These are phyloP conservation scores for Myxozyma kluyveri DNA, from an alignment of 805 yeast genomes.

Conservation along the genomic window DNA sequence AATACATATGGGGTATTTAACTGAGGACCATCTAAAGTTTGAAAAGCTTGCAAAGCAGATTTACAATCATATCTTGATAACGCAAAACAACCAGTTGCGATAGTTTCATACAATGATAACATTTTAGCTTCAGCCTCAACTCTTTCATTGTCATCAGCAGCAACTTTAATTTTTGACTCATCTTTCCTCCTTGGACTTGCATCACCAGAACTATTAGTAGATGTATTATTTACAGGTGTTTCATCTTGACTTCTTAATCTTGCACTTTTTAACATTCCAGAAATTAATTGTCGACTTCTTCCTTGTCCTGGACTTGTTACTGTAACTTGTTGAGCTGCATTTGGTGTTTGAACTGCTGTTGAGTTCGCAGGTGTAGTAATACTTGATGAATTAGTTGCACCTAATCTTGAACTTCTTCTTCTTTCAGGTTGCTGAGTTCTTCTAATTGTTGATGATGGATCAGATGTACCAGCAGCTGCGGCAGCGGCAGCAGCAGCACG, in stretches of 20 bases:
- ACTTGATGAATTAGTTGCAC: neutral
- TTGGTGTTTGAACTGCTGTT: neutral
- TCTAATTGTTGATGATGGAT: constrained; percentile 3
- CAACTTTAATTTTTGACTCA: constrained; percentile 8
- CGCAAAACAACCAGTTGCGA: constrained; percentile 25
- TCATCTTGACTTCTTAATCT: neutral
- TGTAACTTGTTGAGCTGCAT: neutral
- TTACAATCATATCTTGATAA: constrained; percentile 63
- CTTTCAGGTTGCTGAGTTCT: neutral
- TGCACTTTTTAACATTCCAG: neutral
- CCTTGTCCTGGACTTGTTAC: neutral
- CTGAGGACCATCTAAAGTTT: constrained; percentile 60
- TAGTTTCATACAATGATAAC: constrained; percentile 22
- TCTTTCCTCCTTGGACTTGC: neutral
- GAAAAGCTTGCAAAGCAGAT: constrained; percentile 70
- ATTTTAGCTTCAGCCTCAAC: constrained; percentile 23
- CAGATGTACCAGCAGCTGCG: constrained; percentile 18
- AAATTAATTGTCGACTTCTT: neutral
- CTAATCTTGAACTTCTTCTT: constrained; percentile 6
- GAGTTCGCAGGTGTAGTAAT: no score
- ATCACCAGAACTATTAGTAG: no score
- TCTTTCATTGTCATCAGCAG: constrained; percentile 23
- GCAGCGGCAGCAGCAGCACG: constrained; percentile 1
- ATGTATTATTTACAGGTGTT: neutral
- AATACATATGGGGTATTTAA: constrained; percentile 80